phyloP scores from a whole-genome alignment of 2,329 filamentous ascomycete species.

The Pseudogymnoascus sp. region DNA sequence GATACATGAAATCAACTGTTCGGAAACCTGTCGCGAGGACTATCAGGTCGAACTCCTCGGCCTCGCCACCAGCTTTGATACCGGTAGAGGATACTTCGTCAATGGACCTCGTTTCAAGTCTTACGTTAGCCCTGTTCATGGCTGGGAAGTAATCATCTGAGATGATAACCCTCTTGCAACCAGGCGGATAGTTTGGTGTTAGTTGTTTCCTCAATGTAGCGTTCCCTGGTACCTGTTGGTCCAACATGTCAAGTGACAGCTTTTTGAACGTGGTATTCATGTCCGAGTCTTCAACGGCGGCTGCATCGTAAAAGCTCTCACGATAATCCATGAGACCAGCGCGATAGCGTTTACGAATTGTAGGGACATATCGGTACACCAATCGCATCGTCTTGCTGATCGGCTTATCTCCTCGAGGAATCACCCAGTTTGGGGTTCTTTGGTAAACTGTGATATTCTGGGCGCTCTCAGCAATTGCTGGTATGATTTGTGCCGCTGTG shows the following conservation, averaged over 20 bases:
- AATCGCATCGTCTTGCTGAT: conserved; percentile 30
- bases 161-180: conserved; percentile 49
- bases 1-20: conserved; percentile 42
- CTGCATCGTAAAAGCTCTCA: conserved; percentile 39
- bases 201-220: conserved; percentile 46
- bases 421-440: conserved; percentile 52
- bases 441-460: conserved; percentile 48
- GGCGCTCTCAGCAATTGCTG: conserved; percentile 45
- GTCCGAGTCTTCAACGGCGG: neutral
- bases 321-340: conserved; percentile 47
- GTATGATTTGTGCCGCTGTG: conserved; percentile 51
- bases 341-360: conserved; percentile 43
- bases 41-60: conserved; percentile 46
- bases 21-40: conserved; percentile 53
- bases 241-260: conserved; percentile 27
- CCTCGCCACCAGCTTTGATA: conserved; percentile 37
- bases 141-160: conserved; percentile 50
- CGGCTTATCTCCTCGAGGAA: conserved; percentile 43
- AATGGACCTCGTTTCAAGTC: conserved; percentile 44
- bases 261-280: conserved; percentile 33
- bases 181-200: conserved; percentile 45
- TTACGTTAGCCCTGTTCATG: conserved; percentile 40
- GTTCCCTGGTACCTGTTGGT: conserved; percentile 37
- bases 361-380: conserved; percentile 38
- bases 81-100: conserved; percentile 38